Conservation (phyloP, 179 eudicot genomes). For the Patellifolia procumbens region DNA sequence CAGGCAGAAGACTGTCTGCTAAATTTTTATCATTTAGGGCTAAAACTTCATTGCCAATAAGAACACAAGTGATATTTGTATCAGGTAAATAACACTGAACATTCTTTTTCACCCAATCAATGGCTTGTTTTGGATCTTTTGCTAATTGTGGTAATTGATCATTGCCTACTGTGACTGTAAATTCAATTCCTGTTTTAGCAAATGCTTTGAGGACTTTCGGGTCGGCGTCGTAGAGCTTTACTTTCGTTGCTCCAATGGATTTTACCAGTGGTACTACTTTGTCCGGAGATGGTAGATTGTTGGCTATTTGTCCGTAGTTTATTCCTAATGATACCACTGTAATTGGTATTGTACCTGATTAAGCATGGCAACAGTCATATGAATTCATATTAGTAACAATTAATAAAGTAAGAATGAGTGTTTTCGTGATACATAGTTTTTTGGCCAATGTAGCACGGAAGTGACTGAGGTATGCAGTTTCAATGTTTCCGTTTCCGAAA, state of each 20-base stretch:
- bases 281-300: constrained; percentile 74
- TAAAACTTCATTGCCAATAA: constrained; percentile 80
- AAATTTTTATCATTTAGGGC: constrained; percentile 59
- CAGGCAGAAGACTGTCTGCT: constrained; percentile 53
- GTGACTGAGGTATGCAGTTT: too few species aligned
- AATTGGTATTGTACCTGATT: constrained; percentile 19
- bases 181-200: constrained; percentile 68
- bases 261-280: constrained; percentile 60
- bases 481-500: too few species aligned
- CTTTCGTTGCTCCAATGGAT: constrained; percentile 54
- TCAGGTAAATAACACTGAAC: constrained; percentile 57
- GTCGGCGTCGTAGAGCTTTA: constrained; percentile 89
- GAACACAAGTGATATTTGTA: constrained; percentile 63
- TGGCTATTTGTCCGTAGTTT: constrained; percentile 88
- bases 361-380: background rate
- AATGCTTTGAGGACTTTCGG: constrained; percentile 70
- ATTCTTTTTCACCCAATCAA: constrained; percentile 63
- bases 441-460: too few species aligned
- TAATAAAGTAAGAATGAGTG: background rate
- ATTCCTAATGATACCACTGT: constrained; percentile 52
- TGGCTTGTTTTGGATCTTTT: constrained; percentile 45
- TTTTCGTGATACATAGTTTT: too few species aligned
- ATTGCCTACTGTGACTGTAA: constrained; percentile 64
- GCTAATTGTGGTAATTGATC: constrained; percentile 48
- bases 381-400: background rate